These are phyloP conservation scores for Fistulinella cinereoalba DNA, from an alignment of 1,284 basidiomycete species.

Conservation along the genomic window DNA sequence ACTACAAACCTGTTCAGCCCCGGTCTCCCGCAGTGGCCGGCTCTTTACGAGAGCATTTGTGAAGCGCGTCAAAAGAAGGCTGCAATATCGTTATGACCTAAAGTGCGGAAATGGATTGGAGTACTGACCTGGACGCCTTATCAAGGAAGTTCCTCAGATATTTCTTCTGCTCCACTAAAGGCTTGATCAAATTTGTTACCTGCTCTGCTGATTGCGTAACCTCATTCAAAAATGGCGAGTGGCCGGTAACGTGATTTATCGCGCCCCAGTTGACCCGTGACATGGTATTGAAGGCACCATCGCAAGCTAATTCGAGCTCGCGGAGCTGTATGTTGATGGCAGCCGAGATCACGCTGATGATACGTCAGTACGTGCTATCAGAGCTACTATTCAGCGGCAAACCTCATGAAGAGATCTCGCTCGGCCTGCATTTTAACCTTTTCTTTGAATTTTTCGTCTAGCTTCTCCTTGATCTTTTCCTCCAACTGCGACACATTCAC, in stretches of 20 bases:
- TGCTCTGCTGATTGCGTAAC: constrained; percentile 64
- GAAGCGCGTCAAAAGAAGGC: constrained; percentile 80
- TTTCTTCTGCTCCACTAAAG: constrained; percentile 87
- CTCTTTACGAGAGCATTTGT: constrained; percentile 85
- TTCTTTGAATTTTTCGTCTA: constrained; percentile 72
- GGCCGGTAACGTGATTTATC: constrained; percentile 80
- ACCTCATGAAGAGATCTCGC: constrained; percentile 87
- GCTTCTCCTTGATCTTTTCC: constrained; percentile 84
- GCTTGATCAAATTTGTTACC: constrained; percentile 63
- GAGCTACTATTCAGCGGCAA: constrained; percentile 13
- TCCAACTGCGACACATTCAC: constrained; percentile 63
- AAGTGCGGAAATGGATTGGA: not conserved
- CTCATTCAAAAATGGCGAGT: constrained; percentile 78
- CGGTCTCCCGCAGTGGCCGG: constrained; percentile 83
- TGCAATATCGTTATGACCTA: constrained; percentile 32
- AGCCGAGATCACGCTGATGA: constrained; percentile 72
- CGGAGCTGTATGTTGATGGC: constrained; percentile 76
- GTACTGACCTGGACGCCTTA: constrained; percentile 76
- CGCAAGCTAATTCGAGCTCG: constrained; percentile 80
- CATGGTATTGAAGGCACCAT: constrained; percentile 73
- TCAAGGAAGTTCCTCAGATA: constrained; percentile 90
- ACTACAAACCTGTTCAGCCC: constrained; percentile 80
- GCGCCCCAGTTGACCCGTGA: constrained; percentile 75
- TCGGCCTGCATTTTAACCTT: constrained; percentile 83
- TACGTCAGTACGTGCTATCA: constrained; percentile 6